Evolutionary conservation across 331 rosid species (phyloP).

Genomic region (Prunus yedoensis): DNA sequence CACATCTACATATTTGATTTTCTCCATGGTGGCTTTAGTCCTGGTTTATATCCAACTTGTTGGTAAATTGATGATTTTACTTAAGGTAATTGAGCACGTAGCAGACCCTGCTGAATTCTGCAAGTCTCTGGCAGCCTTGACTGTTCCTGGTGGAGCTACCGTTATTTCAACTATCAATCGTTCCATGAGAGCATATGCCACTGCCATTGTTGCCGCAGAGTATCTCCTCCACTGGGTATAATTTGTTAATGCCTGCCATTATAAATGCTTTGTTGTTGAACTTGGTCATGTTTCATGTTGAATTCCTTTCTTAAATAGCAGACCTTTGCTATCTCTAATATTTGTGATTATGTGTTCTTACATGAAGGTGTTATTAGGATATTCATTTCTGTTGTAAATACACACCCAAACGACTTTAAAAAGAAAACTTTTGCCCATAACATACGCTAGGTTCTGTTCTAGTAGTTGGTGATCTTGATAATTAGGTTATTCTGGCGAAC

Average conservation of each 20-base stretch:
- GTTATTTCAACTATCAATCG: constrained; percentile 82
- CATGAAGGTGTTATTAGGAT: not conserved
- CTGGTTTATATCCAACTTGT: constrained; percentile 21
- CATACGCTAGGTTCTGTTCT: no score
- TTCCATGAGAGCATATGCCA: constrained; percentile 84
- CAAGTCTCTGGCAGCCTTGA: constrained; percentile 76
- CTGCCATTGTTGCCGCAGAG: constrained; percentile 87
- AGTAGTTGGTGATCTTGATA: not conserved
- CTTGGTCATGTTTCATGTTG: not conserved
- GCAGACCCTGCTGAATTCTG: constrained; percentile 90
- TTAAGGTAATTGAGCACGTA: constrained; percentile 88
- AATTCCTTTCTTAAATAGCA: not conserved
- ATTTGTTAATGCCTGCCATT: constrained; percentile 9
- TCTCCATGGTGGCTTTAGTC: not conserved
- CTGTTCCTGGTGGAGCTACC: constrained; percentile 72
- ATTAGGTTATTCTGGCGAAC: not conserved
- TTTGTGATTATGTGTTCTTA: not conserved
- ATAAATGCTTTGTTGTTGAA: no score
- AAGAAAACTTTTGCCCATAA: not conserved
- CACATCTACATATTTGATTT: not conserved
- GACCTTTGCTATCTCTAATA: not conserved
- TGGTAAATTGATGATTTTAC: constrained; percentile 9
- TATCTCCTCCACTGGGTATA: constrained; percentile 87
- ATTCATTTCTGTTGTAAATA: not conserved
- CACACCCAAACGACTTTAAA: not conserved